Base-by-base conservation (phyloP, 1,284 basidiomycete genomes). In the Pascua sp. region DNA sequence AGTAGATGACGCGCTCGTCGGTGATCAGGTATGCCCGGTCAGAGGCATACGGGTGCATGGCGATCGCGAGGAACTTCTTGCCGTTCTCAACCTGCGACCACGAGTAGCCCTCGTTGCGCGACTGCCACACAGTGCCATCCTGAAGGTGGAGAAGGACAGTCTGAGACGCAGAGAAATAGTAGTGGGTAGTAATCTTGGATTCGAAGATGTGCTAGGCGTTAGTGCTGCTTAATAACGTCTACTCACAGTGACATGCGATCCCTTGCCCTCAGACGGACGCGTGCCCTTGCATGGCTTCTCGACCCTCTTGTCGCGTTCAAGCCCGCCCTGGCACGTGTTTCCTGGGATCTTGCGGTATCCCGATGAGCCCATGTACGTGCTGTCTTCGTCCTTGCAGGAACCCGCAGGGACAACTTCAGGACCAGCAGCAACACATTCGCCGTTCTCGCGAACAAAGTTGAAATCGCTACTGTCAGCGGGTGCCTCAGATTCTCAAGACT, bases 281-380 rank as follows among this genome's bases (percentile, higher is more conserved):
- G 90, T 89, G 85, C 57, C 43, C 60, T 47, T 39, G 16, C 59
- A 67, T 9, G 51, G 45, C 78, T 93, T 95, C 63, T 82, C 68
- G 1, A 88, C 78, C 44, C 78, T 81, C 15, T 84, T 81, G 68
- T 96, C 94, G 76, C 89, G 89, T 67, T 83, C 80, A 16, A 75
- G 68, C 9, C 79, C 60, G 7, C 87, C 88, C 12, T 48, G 38
- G 72, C 95, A 98, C 0, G 87, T 89, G 71, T 98, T 90, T 2
- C 96, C 95, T 2, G 96, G 93, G 55, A 98, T 92, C 69, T 88
- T 84, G 43, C 93, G 83, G 73, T 87, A 98, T 0, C 95, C 95
- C 13, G 90, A 93, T 0, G 93, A 96, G 0, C 92, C 95, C 72
- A 83, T 71, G 72, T 92, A 98, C 13, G 76, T 86, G 64, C 87